Evolutionary conservation across 2,329 filamentous ascomycete species (phyloP).

Genomic region (Dothistroma pini): DNA sequence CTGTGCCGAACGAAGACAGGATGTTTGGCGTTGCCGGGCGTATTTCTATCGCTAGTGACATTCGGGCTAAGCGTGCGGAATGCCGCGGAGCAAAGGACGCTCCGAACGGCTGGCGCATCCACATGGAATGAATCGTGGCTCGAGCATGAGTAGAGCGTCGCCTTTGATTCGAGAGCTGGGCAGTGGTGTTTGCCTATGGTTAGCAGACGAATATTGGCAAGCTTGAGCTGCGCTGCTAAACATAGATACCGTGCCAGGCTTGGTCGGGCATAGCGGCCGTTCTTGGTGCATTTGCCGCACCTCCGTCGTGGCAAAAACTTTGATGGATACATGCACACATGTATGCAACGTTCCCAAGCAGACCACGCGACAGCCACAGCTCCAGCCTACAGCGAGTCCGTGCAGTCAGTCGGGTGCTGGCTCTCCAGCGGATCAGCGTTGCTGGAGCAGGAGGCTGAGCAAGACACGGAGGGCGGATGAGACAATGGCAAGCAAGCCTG

Average conservation of each 20-base stretch:
- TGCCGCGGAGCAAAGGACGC: background rate
- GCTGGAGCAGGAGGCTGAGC: background rate
- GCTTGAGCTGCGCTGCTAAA: background rate
- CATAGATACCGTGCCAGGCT: background rate
- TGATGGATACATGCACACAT: background rate
- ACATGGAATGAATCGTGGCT: background rate
- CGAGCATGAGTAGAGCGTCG: background rate
- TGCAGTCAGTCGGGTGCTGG: background rate
- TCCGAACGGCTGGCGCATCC: background rate
- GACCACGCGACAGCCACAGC: constrained; percentile 11
- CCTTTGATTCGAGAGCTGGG: background rate
- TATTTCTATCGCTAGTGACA: background rate
- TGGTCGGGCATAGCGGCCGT: background rate
- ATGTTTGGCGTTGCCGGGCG: background rate
- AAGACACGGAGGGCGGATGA: background rate
- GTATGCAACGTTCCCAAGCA: constrained; percentile 3
- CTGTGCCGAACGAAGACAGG: background rate
- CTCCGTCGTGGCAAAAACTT: background rate
- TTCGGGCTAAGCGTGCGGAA: background rate
- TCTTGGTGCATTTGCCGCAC: background rate
- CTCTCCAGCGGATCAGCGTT: background rate
- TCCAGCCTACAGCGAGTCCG: constrained; percentile 1
- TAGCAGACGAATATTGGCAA: background rate
- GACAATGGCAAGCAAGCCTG: background rate
- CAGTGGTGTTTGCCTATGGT: background rate